phyloP scores from a whole-genome alignment of 2,329 filamentous ascomycete species.

The Didymella sp. region DNA sequence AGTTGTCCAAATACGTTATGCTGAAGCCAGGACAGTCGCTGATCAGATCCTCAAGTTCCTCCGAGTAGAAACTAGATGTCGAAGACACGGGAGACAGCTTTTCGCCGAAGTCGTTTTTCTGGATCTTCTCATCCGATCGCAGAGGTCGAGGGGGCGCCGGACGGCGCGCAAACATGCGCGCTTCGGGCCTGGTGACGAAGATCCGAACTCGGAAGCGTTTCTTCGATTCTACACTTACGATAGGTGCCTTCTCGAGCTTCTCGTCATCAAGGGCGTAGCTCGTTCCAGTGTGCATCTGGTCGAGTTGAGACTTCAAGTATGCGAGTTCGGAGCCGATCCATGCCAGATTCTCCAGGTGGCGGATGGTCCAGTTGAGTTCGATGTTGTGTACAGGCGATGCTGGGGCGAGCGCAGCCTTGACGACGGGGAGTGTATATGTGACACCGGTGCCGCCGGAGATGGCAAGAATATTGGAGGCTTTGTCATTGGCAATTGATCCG shows the following conservation, averaged over 20 bases:
- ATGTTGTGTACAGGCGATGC: conserved; percentile 19
- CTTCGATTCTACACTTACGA: not conserved
- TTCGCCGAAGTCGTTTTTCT: conserved; percentile 2
- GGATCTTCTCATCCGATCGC: conserved; percentile 5
- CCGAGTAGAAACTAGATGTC: conserved; percentile 1
- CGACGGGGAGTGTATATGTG: conserved; percentile 37
- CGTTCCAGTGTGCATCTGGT: not conserved
- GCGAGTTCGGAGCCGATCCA: conserved; percentile 33
- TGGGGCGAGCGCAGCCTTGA: conserved; percentile 22
- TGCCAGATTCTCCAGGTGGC: conserved; percentile 30
- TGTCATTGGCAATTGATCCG: conserved; percentile 18
- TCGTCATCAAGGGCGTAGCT: not conserved
- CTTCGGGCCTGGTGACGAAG: conserved; percentile 23
- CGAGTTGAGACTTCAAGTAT: conserved; percentile 24
- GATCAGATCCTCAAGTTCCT: conserved; percentile 18
- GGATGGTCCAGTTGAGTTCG: conserved; percentile 36
- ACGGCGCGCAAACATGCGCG: not conserved
- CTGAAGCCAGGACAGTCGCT: conserved; percentile 24
- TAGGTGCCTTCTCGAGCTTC: conserved; percentile 1
- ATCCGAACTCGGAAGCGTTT: conserved; percentile 27
- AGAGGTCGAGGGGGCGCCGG: not conserved
- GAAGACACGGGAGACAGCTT: conserved; percentile 6
- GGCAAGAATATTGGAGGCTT: conserved; percentile 33
- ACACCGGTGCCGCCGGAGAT: conserved; percentile 43
- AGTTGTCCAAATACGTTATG: conserved; percentile 31